Conservation (phyloP, 768 basidiomycete species). For the Leccinum incarnatum region DNA sequence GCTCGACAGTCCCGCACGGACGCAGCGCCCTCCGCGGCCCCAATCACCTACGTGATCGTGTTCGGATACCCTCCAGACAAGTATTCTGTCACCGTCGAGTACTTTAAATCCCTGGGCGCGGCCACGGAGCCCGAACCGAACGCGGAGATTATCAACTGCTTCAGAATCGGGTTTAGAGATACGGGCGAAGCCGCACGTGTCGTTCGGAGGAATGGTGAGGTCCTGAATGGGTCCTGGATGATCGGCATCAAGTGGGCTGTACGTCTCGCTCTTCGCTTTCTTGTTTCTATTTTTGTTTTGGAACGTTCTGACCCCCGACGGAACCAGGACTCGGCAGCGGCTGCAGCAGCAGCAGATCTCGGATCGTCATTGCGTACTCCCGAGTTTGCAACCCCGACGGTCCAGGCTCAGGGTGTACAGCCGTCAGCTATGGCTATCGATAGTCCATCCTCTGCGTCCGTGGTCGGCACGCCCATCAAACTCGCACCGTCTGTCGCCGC, state of each 20-base stretch:
- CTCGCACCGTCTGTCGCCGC: constrained; percentile 73
- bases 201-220: constrained; percentile 78
- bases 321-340: constrained; percentile 55
- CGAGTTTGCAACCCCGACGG: neutral
- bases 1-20: constrained; percentile 22
- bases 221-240: constrained; percentile 76
- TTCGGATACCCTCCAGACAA: constrained; percentile 89
- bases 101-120: constrained; percentile 71
- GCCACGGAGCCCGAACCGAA: constrained; percentile 67
- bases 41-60: constrained; percentile 66
- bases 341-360: constrained; percentile 47
- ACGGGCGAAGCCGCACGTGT: constrained; percentile 75
- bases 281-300: neutral
- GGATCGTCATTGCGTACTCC: constrained; percentile 31
- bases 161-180: constrained; percentile 72
- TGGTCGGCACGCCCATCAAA: constrained; percentile 68
- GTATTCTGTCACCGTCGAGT: constrained; percentile 67
- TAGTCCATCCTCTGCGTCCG: constrained; percentile 37
- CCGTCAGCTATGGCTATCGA: constrained; percentile 49
- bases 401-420: constrained; percentile 17
- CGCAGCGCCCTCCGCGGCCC: constrained; percentile 31
- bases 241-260: constrained; percentile 86
- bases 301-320: constrained; percentile 1
- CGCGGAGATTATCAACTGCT: constrained; percentile 73
- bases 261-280: constrained; percentile 30